Base-by-base conservation (phyloP, 1,284 basidiomycete genomes). In the Trichosporon asahii region DNA sequence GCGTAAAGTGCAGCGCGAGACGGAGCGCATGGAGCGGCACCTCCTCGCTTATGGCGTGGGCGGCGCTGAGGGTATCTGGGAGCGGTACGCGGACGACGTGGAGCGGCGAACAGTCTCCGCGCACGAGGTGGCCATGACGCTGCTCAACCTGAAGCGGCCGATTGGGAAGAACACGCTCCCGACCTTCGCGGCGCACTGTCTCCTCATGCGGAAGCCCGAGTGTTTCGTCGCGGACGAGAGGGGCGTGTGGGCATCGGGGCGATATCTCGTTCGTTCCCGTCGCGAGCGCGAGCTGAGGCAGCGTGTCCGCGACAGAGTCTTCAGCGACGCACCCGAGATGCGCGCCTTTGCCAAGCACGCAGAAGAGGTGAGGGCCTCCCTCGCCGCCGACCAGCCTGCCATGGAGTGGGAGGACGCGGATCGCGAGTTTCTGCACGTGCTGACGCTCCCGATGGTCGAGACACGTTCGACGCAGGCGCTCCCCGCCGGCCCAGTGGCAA, bases 221-320 rank as follows among this genome's bases (percentile, higher is more conserved):
- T 83, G 90, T 64, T 98, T 92, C 75, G 79, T 91, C 23, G 88
- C 90, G 0, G 86, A 89, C 66, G 80, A 85, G 25, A 80, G 84
- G 35, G 83, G 85, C 44, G 92, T 92, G 81, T 85, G 88, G 55
- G 76, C 84, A 14, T 85, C 85, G 3, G 88, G 90, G 65, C 84
- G 78, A 0, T 94, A 95, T 83, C 79, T 86, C 44, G 88, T 95
- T 46, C 89, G 94, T 2, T 91, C 92, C 0, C 81, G 84, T 33
- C 83, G 84, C 0, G 88, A 93, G 49, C 84, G 92, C 1, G 76
- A 86, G 21, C 87, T 87, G 49, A 80, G 94, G 29, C 68, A 86
- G n/a, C 79, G 76, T 0, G 88, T 94, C 2, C 80, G 80, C 15
- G 76, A 84, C 1, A 89, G 92, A 88, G 83, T 87, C 15, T 65